Evolutionary conservation across 768 basidiomycete species (phyloP), one percentile per base, ranked within the genome.

Genomic region (Rickenella mellea): DNA sequence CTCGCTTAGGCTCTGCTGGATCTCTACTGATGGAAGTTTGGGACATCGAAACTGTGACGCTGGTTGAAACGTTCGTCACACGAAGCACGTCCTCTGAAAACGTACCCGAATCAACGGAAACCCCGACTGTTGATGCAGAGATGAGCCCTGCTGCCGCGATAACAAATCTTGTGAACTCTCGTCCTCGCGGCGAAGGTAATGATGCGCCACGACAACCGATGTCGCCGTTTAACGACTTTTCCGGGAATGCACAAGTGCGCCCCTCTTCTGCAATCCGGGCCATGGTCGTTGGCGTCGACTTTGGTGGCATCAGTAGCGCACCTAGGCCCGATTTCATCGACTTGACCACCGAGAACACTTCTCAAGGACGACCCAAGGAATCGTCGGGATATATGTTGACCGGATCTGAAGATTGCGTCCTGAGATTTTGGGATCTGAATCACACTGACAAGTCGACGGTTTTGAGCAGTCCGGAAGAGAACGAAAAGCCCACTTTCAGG

Each of bases 341-440:
- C 30, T 47, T 69, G 27, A 58, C 54, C 21, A 59, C 50, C 22
- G 74, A 73, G 35, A 52, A 42, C 31, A 39, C 38, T 6, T 22
- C 37, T 5, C 25, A 35, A 33, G 40, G 14, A 42, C 64, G 19
- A 59, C 58, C 27, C 53, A 57, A 10, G 59, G 66, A 15, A 60
- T 61, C n/a, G 19, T 67, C 74, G 26, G 89, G 86, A 0, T 97
- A 80, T 57, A 69, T 94, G 59, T 62, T 97, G 22, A 90, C 76
- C 19, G 94, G 89, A 1, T 94, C 92, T 0, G 88, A 93, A 51
- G 96, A 99, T 60, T 73, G 83, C 38, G 82, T 80, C 51, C 70
- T 99, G 29, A 71, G 90, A 20, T 68, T 89, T 48, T 97, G 91
- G 92, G 92, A 98, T 59, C 57, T 96, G 44, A 75, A 68, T 6